Base-by-base conservation (phyloP, 2,329 filamentous ascomycete species). In the Pestalotiopsis sp. region DNA sequence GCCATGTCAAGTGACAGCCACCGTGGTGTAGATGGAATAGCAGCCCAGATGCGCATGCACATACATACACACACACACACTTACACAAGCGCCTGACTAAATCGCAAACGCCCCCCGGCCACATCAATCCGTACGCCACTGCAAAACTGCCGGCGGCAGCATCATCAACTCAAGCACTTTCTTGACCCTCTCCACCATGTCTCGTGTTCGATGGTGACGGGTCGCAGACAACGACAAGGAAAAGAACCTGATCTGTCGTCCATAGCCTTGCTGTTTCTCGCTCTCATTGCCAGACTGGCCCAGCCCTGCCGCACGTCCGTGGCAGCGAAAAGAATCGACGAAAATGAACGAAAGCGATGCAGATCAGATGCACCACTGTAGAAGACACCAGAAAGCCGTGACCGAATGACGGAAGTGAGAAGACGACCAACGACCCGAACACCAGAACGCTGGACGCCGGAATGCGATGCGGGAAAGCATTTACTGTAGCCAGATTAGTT, bases 401-500 rank as follows among this genome's bases (percentile, higher is more conserved):
- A 68, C 67, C 67, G 60, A 61, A 57, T 13, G 64, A 60, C 49
- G 64, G 58, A 59, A 55, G 17, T 27, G n/a, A 66, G 55, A 66
- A 45, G 41, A 55, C 25, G 55, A 66, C 64, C 55, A 31, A 66
- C 67, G 67, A 66, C 69, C 58, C 39, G 49, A 70, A 70, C 69
- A 67, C 69, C 69, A 67, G 52, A 70, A 70, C 69, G 69, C 69
- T 73, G 71, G 76, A 79, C 77, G 75, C 77, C 77, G 71, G 73
- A 74, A 78, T 78, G 76, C 76, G 72, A 70, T 74, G 45, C 52
- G 13, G 41, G 52, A 66, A 41, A 55, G 64, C 64, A 66, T 66
- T 66, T 66, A 66, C 64, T 66, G 45, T 23, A 49, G 13, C 9
- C n/a, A 39, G 13, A 39, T 64, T 45, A 64, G 61, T 31, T 27